Conservation (phyloP, 192 early-diverging fungal genomes). For the Cetraspora pellucida region DNA sequence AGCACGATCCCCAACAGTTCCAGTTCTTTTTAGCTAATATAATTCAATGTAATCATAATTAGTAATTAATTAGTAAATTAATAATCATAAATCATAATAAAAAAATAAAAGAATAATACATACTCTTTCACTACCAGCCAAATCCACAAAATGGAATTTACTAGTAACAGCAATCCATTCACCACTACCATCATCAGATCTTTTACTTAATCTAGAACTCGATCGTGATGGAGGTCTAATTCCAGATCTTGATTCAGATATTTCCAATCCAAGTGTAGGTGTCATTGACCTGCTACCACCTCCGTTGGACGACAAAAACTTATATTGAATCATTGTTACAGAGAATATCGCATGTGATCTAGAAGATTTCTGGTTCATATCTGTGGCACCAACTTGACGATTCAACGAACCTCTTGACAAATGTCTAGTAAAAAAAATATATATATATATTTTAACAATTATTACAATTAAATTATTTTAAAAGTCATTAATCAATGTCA, state of each 20-base stretch:
- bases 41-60: not conserved
- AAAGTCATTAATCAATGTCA: not conserved
- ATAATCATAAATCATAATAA: not conserved
- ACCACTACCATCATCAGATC: constrained; percentile 53
- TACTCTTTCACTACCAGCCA: constrained; percentile 93
- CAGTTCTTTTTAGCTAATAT: constrained; percentile 79
- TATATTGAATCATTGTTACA: constrained; percentile 81
- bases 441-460: too few relatives aligned
- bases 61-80: not conserved
- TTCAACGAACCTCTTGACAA: constrained; percentile 72
- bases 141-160: constrained; percentile 99
- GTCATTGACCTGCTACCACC: constrained; percentile 26
- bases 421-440: constrained; percentile 41
- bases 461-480: not conserved
- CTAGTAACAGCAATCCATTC: constrained; percentile 61
- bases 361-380: constrained; percentile 96
- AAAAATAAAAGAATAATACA: constrained; percentile 21
- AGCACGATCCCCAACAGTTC: constrained; percentile 87
- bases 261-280: too few relatives aligned
- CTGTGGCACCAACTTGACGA: constrained; percentile 90
- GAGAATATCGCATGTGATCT: constrained; percentile 98
- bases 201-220: constrained; percentile 9
- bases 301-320: constrained; percentile 40
- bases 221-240: constrained; percentile 14
- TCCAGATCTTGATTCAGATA: constrained; percentile 25